phyloP scores from a whole-genome alignment of 2,329 filamentous ascomycete genomes.

The Macrophomina pseudophaseolina region DNA sequence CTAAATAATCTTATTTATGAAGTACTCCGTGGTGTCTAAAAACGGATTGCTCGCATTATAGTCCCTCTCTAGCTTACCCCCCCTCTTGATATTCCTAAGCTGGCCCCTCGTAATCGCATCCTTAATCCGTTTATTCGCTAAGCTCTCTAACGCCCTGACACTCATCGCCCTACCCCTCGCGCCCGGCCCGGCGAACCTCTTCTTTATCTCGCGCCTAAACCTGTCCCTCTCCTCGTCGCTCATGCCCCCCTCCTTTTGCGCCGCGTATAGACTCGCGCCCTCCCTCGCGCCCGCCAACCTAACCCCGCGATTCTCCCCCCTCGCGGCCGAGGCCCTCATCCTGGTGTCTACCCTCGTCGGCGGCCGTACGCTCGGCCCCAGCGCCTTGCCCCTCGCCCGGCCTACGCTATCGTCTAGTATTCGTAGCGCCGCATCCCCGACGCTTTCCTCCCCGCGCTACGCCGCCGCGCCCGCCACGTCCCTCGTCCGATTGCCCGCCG shows the following conservation, averaged over 20 bases:
- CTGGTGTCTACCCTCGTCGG: constrained; percentile 50
- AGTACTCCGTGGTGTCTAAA: constrained; percentile 94
- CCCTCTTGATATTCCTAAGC: constrained; percentile 83
- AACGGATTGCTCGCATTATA: constrained; percentile 84
- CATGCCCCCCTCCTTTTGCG: constrained; percentile 66
- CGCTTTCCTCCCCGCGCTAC: constrained; percentile 79
- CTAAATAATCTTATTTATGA: constrained; percentile 98
- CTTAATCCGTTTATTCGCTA: constrained; percentile 92
- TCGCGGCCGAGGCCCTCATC: constrained; percentile 45
- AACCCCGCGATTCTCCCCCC: constrained; percentile 36
- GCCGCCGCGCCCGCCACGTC: constrained; percentile 69
- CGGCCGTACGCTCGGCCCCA: constrained; percentile 34
- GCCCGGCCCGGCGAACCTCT: constrained; percentile 73
- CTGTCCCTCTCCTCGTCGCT: constrained; percentile 75
- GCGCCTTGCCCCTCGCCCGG: constrained; percentile 39
- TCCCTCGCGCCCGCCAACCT: constrained; percentile 64
- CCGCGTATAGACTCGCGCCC: constrained; percentile 61
- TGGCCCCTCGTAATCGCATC: constrained; percentile 91
- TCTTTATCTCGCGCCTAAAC: constrained; percentile 74
- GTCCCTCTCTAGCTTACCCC: constrained; percentile 79
- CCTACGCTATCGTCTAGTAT: constrained; percentile 71
- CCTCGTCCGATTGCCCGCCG: constrained; percentile 71
- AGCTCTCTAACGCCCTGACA: constrained; percentile 75
- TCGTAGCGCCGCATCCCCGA: constrained; percentile 77
- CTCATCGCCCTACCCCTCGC: constrained; percentile 76